A percentile compares a stretch with the other conserved stretches of the same genome.
Evolutionary conservation across 331 rosid species (phyloP).

Genomic region (Quercus lobata): DNA sequence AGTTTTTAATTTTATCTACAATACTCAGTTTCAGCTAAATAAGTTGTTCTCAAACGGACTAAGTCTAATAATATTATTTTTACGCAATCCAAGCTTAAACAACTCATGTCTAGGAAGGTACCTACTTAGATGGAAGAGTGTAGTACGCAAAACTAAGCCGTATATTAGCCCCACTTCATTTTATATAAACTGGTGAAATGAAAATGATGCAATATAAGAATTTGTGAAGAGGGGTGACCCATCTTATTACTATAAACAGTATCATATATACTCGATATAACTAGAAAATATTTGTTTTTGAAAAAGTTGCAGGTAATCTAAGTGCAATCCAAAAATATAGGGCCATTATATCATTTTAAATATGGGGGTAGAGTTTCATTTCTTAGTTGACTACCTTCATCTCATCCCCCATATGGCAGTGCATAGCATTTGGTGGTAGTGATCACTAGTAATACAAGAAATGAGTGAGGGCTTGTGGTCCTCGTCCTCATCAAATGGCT

Average conservation of each 20-base stretch:
- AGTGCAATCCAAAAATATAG: not conserved
- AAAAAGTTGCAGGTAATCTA: not conserved
- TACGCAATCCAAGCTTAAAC: not conserved
- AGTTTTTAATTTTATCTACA: accelerated
- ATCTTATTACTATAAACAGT: too few relatives aligned
- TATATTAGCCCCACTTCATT: too few relatives aligned
- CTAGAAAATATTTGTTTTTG: too few relatives aligned
- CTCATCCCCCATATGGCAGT: slow-evolving; percentile 2
- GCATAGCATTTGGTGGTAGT: slow-evolving; percentile 41
- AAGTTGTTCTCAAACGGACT: accelerated
- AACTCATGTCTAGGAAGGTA: not conserved
- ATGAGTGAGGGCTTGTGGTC: slow-evolving; percentile 62
- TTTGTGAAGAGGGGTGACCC: too few relatives aligned
- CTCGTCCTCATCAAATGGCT: slow-evolving; percentile 47
- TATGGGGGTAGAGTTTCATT: slow-evolving; percentile 37
- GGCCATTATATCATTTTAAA: slow-evolving; percentile 33
- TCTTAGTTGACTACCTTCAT: slow-evolving; percentile 60
- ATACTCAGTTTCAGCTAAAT: too few relatives aligned
- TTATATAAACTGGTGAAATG: too few relatives aligned
- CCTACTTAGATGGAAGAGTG: not conserved
- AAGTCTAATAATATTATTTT: too few relatives aligned
- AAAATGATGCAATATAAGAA: too few relatives aligned
- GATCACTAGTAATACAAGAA: slow-evolving; percentile 40
- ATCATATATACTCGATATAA: too few relatives aligned
- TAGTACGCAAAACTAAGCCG: too few relatives aligned